Conservation (phyloP, 176 grass and related monocot genomes). For the Phoenix dactylifera region DNA sequence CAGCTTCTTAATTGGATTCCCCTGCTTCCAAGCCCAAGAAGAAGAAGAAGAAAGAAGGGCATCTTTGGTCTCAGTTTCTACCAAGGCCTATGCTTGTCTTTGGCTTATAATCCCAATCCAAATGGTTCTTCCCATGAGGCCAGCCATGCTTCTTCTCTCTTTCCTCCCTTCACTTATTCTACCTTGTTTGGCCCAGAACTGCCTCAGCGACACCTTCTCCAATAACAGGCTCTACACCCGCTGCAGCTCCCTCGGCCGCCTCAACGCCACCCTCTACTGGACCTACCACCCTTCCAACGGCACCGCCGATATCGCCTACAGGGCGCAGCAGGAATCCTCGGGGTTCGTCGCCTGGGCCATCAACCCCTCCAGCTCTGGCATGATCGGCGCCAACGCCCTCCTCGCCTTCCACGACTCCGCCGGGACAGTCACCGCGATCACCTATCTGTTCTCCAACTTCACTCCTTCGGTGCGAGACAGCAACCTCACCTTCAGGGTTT, state of each 20-base stretch:
- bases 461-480: not conserved
- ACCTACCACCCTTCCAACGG: conserved; percentile 58
- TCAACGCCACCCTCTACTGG: conserved; percentile 65
- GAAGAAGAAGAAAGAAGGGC: too few relatives aligned
- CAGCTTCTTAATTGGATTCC: not conserved
- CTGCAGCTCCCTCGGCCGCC: conserved; percentile 41
- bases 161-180: conserved; percentile 14
- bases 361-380: conserved; percentile 26
- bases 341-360: conserved; percentile 86
- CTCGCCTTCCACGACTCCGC: conserved; percentile 38
- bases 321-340: conserved; percentile 10
- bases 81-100: too few relatives aligned
- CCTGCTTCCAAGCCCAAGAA: too few relatives aligned
- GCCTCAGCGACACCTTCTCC: conserved; percentile 36
- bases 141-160: not conserved
- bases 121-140: not conserved
- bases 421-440: conserved; percentile 29
- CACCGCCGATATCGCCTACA: conserved; percentile 65
- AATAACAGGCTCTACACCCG: conserved; percentile 23
- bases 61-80: too few relatives aligned
- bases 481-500: conserved; percentile 25
- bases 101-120: too few relatives aligned
- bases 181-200: conserved; percentile 30
- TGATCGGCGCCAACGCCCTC: conserved; percentile 46
- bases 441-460: not conserved